phyloP scores from a whole-genome alignment of 768 basidiomycete species.

The Lentinula aciculospora region DNA sequence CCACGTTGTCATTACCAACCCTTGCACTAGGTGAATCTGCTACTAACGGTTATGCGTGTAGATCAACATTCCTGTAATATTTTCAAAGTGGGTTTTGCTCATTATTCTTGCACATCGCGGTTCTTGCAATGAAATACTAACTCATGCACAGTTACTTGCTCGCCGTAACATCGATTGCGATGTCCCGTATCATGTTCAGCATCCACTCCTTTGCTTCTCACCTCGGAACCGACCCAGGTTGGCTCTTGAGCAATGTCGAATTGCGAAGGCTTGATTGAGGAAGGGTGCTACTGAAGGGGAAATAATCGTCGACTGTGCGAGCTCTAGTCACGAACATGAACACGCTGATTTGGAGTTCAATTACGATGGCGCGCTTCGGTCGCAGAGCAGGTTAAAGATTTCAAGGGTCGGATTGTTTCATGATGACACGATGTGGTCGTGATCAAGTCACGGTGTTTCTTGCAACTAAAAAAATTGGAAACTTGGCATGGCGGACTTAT shows the following conservation, averaged over 20 bases:
- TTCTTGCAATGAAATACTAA: background rate
- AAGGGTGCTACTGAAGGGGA: conserved; percentile 30
- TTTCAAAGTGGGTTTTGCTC: conserved; percentile 22
- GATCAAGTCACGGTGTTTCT: background rate
- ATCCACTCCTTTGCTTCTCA: conserved; percentile 36
- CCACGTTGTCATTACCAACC: background rate
- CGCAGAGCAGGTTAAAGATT: background rate
- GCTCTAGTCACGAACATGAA: conserved; percentile 11
- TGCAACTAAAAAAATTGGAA: no score
- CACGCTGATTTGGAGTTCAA: background rate
- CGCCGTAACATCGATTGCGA: conserved; percentile 23
- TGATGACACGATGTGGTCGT: background rate
- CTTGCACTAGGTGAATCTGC: background rate
- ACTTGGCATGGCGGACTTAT: no score
- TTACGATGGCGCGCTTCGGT: background rate
- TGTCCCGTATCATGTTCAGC: conserved; percentile 33
- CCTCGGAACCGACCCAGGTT: conserved; percentile 33
- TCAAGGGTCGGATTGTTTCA: conserved; percentile 3
- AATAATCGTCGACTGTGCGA: conserved; percentile 25
- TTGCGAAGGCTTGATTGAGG: conserved; percentile 35
- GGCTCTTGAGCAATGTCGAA: conserved; percentile 40
- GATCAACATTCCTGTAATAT: conserved; percentile 33
- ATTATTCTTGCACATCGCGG: background rate
- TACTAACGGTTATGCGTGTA: conserved; percentile 9
- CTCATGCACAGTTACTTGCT: conserved; percentile 13